These are phyloP conservation scores for Hirschioporus abietinus DNA, from an alignment of 768 basidiomycete species.

Conservation along the genomic window DNA sequence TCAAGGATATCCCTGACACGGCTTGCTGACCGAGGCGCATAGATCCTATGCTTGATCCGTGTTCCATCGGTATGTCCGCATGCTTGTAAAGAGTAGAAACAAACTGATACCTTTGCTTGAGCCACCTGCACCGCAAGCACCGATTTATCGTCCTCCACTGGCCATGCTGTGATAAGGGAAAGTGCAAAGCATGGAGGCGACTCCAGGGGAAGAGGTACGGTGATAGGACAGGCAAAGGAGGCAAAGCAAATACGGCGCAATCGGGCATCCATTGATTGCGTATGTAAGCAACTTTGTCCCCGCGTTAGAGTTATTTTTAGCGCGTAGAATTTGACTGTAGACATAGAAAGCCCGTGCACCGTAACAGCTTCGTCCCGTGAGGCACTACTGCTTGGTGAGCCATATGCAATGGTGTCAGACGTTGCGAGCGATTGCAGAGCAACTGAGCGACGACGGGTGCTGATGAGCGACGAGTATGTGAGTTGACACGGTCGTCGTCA, in stretches of 20 bases:
- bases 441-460: not conserved
- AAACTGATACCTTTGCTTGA: too few species aligned
- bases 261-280: too few species aligned
- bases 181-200: not conserved
- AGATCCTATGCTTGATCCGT: too few species aligned
- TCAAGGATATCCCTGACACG: too few species aligned
- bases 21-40: too few species aligned
- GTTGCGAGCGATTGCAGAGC: not conserved
- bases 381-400: too few species aligned
- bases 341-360: too few species aligned
- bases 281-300: not conserved
- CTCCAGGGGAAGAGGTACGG: not conserved
- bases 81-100: too few species aligned
- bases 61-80: too few species aligned
- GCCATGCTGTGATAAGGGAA: not conserved
- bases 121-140: too few species aligned
- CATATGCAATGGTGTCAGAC: not conserved
- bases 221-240: not conserved
- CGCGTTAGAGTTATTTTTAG: not conserved
- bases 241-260: not conserved
- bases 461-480: not conserved
- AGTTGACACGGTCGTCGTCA: not conserved
- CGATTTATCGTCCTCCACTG: too few species aligned
- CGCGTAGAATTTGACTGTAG: not conserved
- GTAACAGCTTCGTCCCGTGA: too few species aligned